Percentiles rank a stretch among this genome's conserved stretches.
Evolutionary conservation across 768 basidiomycete genomes (phyloP).

Genomic region (Scleroderma citrinum): DNA sequence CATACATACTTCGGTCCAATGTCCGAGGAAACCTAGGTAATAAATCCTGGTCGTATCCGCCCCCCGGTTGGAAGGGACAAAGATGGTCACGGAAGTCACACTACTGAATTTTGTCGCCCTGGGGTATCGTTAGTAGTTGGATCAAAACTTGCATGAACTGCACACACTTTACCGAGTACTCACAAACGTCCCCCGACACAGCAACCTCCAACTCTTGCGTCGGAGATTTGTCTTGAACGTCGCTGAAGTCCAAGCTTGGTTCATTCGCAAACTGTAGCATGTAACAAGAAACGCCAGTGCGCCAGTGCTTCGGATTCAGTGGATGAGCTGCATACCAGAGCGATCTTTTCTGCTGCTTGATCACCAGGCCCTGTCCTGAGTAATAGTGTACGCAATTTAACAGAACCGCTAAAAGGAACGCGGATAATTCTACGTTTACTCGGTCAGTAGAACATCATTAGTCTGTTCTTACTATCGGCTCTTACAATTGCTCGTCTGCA

Average conservation of each 20-base stretch:
- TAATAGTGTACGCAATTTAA: conserved; percentile 76
- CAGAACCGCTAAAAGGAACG: conserved; percentile 82
- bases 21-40: conserved; percentile 81
- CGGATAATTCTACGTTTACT: conserved; percentile 59
- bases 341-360: conserved; percentile 68
- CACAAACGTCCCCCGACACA: conserved; percentile 70
- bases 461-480: neutral
- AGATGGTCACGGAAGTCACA: conserved; percentile 74
- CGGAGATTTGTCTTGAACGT: conserved; percentile 53
- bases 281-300: neutral
- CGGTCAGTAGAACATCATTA: conserved; percentile 4
- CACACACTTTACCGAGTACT: conserved; percentile 76
- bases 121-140: neutral
- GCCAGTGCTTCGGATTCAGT: neutral
- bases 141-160: neutral
- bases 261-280: conserved; percentile 65
- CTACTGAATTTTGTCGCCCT: conserved; percentile 87
- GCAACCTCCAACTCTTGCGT: conserved; percentile 71
- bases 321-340: conserved; percentile 44
- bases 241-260: conserved; percentile 76
- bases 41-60: conserved; percentile 73
- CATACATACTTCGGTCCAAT: conserved; percentile 63
- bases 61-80: conserved; percentile 75
- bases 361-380: conserved; percentile 80
- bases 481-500: conserved; percentile 84